A percentile compares a stretch with the other conserved stretches of the same genome.
Evolutionary conservation across 495 filamentous ascomycete species (phyloP).

Genomic region (Hypoxylon lenormandii): DNA sequence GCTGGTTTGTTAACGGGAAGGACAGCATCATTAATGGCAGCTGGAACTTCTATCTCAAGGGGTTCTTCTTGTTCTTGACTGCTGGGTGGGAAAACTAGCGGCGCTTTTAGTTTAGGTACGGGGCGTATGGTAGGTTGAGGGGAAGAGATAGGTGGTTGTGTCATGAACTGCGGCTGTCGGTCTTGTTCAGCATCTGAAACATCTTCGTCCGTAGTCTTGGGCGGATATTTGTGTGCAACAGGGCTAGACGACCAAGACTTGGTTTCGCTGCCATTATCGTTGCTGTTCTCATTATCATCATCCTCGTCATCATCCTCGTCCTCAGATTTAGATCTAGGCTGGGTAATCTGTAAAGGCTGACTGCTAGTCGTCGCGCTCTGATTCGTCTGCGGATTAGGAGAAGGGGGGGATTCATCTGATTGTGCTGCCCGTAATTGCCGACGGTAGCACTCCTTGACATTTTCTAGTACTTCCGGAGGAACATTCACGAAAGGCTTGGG

Average conservation of each 20-base stretch:
- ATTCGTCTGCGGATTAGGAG: constrained; percentile 32
- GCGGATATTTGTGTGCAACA: constrained; percentile 1
- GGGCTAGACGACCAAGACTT: constrained; percentile 29
- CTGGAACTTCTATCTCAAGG: constrained; percentile 67
- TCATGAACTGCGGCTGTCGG: constrained; percentile 28
- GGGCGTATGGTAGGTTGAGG: constrained; percentile 31
- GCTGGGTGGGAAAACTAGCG: constrained; percentile 48
- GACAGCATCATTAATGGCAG: constrained; percentile 56
- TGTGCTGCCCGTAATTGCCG: constrained; percentile 28
- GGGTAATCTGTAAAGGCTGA: neutral
- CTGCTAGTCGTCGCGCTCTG: constrained; percentile 4
- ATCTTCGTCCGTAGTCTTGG: constrained; percentile 49
- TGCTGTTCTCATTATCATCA: constrained; percentile 11
- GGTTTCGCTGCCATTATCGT: neutral
- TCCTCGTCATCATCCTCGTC: neutral
- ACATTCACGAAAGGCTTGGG: constrained; percentile 51
- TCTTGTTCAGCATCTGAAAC: constrained; percentile 48
- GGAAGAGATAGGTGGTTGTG: constrained; percentile 42
- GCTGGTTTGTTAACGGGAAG: constrained; percentile 39
- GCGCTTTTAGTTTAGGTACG: neutral
- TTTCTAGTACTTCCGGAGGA: constrained; percentile 54
- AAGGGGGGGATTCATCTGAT: constrained; percentile 21
- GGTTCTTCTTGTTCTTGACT: constrained; percentile 61
- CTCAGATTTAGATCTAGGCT: neutral
- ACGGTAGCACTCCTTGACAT: constrained; percentile 47